These are phyloP conservation scores for Beauveria brongniartii DNA, from an alignment of 2,329 filamentous ascomycete species.

Conservation along the genomic window DNA sequence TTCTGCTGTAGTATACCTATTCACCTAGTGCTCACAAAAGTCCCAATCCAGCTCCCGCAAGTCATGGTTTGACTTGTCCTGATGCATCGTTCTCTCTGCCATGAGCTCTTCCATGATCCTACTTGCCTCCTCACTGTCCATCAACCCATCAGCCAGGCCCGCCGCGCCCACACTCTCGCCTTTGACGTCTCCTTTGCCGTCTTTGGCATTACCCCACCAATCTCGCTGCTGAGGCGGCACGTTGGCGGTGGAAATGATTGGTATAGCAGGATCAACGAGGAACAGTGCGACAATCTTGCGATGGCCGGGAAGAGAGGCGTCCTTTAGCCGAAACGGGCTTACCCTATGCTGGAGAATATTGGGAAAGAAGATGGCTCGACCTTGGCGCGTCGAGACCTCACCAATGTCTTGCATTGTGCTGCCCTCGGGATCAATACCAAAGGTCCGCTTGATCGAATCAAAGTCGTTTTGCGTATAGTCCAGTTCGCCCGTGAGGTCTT, in stretches of 20 bases:
- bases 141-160: no score
- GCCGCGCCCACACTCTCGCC: no score
- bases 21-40: no score
- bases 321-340: slow-evolving; percentile 40
- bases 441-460: slow-evolving; percentile 24
- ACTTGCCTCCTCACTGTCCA: no score
- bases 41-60: no score
- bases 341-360: slow-evolving; percentile 46
- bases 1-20: no score
- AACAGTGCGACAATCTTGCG: slow-evolving; percentile 53
- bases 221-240: slow-evolving; percentile 33
- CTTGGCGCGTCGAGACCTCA: slow-evolving; percentile 35
- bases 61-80: no score
- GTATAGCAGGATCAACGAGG: slow-evolving; percentile 47
- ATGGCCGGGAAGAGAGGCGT: slow-evolving; percentile 45
- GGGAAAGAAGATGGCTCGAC: slow-evolving; percentile 47
- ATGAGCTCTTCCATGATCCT: no score
- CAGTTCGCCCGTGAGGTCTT: slow-evolving; percentile 20
- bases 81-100: no score
- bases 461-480: slow-evolving; percentile 25
- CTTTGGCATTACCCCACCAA: slow-evolving; percentile 22
- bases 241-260: slow-evolving; percentile 34
- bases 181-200: no score
- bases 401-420: slow-evolving; percentile 33
- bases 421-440: slow-evolving; percentile 22